phyloP scores from a whole-genome alignment of 2,329 filamentous ascomycete genomes.

The Camillea tinctor region DNA sequence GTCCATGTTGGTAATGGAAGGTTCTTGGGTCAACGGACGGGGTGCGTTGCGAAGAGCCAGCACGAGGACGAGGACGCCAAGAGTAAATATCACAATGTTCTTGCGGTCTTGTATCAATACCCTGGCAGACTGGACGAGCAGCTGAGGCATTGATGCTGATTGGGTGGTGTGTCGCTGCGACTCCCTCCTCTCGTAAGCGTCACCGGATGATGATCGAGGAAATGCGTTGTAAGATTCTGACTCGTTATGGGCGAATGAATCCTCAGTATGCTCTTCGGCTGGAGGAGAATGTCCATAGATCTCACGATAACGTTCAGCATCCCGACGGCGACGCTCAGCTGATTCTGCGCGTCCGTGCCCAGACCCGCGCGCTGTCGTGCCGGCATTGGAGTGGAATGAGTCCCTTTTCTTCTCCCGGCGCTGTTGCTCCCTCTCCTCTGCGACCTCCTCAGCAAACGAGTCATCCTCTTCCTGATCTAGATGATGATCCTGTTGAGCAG shows the following conservation, averaged over 20 bases:
- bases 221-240: conserved; percentile 26
- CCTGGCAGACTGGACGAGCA: conserved; percentile 52
- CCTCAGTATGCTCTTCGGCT: conserved; percentile 10
- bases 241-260: conserved; percentile 18
- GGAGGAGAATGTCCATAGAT: conserved; percentile 46
- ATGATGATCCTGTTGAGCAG: conserved; percentile 42
- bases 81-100: conserved; percentile 56
- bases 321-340: conserved; percentile 35
- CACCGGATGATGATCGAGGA: conserved; percentile 25
- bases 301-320: conserved; percentile 53
- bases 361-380: conserved; percentile 23
- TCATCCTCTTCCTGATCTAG: conserved; percentile 31
- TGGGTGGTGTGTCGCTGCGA: conserved; percentile 33
- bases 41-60: conserved; percentile 42
- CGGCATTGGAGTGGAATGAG: conserved; percentile 30
- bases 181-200: conserved; percentile 33
- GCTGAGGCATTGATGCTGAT: conserved; percentile 50
- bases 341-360: conserved; percentile 1
- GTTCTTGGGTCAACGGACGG: conserved; percentile 31
- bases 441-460: conserved; percentile 35
- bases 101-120: conserved; percentile 57
- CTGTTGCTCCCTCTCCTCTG: conserved; percentile 34
- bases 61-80: conserved; percentile 53
- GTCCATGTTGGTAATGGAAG: conserved; percentile 25
- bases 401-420: conserved; percentile 24